phyloP scores from a whole-genome alignment of 371 early-diverging fungal genomes.

The Lichtheimia hyalospora region DNA sequence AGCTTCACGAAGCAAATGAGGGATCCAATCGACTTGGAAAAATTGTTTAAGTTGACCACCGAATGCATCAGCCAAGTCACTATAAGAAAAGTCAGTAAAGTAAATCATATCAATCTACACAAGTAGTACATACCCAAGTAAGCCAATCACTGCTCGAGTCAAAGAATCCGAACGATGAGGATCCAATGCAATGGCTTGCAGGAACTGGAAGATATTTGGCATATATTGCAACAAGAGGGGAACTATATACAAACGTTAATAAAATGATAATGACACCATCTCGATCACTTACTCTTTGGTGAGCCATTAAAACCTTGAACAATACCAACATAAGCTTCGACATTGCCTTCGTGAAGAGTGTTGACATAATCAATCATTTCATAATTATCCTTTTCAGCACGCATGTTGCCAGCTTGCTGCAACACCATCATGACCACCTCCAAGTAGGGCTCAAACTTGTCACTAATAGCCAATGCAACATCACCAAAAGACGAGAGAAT shows the following conservation, averaged over 20 bases:
- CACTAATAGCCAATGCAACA: constrained; percentile 94
- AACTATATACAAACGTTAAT: constrained; percentile 31
- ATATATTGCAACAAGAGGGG: constrained; percentile 62
- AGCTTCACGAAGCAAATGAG: constrained; percentile 69
- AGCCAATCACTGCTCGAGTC: constrained; percentile 76
- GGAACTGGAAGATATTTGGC: constrained; percentile 74
- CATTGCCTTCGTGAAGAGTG: constrained; percentile 81
- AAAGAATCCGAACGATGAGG: constrained; percentile 62
- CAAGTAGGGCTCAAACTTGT: constrained; percentile 81
- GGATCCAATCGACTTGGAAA: constrained; percentile 68
- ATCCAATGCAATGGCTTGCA: constrained; percentile 65
- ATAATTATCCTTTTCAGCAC: constrained; percentile 64
- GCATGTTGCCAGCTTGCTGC: constrained; percentile 75
- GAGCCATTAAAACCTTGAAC: constrained; percentile 84
- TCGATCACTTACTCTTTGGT: constrained; percentile 21
- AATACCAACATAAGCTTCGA: constrained; percentile 96
- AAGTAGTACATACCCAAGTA: constrained; percentile 63
- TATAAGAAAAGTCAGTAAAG: constrained; percentile 9
- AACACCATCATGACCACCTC: constrained; percentile 85
- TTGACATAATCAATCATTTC: constrained; percentile 85
- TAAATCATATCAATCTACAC: neutral
- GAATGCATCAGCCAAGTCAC: constrained; percentile 78
- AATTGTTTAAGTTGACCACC: constrained; percentile 68
- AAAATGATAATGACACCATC: neutral
- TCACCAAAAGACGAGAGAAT: constrained; percentile 97